Percentiles rank a stretch among this genome's conserved stretches.
Evolutionary conservation across 1,284 basidiomycete species (phyloP).

Genomic region (Limonomyces culmigenus): DNA sequence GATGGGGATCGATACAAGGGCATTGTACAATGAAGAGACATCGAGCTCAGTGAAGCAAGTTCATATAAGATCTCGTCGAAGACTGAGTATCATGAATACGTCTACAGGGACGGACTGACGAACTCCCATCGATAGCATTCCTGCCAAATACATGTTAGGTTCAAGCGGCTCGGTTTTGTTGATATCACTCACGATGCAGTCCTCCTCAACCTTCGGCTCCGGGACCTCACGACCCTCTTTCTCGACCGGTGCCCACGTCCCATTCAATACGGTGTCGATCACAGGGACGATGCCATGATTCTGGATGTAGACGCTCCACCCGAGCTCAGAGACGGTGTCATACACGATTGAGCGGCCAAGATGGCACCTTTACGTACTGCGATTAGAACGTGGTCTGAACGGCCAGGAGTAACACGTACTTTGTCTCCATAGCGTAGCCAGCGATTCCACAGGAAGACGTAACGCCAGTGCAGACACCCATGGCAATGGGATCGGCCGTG

Average conservation of each 20-base stretch:
- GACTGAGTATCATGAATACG: too few species aligned
- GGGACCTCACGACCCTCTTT: conserved; percentile 47
- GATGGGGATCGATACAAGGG: too few species aligned
- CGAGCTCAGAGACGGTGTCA: conserved; percentile 74
- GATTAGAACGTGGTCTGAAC: not conserved
- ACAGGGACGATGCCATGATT: conserved; percentile 74
- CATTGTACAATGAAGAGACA: too few species aligned
- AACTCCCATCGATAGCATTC: too few species aligned
- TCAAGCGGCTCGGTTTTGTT: not conserved
- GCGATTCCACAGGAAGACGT: conserved; percentile 54
- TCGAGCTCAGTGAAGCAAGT: too few species aligned
- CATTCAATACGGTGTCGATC: conserved; percentile 58
- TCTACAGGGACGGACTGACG: too few species aligned
- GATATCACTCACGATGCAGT: conserved; percentile 45
- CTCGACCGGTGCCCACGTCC: conserved; percentile 57
- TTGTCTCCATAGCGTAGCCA: conserved; percentile 60
- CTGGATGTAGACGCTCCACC: conserved; percentile 72
- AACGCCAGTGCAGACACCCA: conserved; percentile 70
- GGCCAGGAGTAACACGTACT: not conserved
- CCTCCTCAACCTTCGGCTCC: conserved; percentile 25
- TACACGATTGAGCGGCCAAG: conserved; percentile 75
- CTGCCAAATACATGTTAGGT: conserved; percentile 16
- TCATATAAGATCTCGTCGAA: too few species aligned
- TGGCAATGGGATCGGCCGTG: conserved; percentile 75
- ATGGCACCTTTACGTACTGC: not conserved